phyloP scores from a whole-genome alignment of 1,284 basidiomycete species.

The Lentinus polychrous region DNA sequence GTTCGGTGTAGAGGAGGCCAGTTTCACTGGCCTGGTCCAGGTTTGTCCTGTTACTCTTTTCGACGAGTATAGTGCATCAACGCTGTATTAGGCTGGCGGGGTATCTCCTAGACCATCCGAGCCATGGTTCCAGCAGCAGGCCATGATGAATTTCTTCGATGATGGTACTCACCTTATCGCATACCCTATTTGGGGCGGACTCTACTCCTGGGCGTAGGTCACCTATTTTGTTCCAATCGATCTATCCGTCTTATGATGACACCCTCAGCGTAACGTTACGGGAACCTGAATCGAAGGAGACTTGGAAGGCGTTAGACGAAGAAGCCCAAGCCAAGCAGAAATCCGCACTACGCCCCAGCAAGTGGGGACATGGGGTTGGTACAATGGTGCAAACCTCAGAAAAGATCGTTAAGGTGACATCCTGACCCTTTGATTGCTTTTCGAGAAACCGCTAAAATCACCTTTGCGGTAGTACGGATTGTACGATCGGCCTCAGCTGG shows the following conservation, averaged over 20 bases:
- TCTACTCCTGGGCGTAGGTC: conserved; percentile 36
- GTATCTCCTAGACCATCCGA: conserved; percentile 25
- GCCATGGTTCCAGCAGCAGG: conserved; percentile 5
- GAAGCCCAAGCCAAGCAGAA: conserved; percentile 26
- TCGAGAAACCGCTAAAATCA: background rate
- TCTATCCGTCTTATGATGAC: background rate
- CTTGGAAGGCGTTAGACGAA: conserved; percentile 33
- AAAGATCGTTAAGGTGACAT: conserved; percentile 32
- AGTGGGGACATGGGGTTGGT: conserved; percentile 31
- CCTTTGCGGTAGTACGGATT: conserved; percentile 31
- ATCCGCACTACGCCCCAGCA: conserved; percentile 19
- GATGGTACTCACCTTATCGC: conserved; percentile 32
- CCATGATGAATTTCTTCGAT: conserved; percentile 31
- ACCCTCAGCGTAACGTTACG: conserved; percentile 27
- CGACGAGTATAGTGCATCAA: background rate
- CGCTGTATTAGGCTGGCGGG: conserved; percentile 26
- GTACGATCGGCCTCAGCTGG: conserved; percentile 38
- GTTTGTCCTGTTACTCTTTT: conserved; percentile 16
- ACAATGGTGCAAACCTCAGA: conserved; percentile 29
- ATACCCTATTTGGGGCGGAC: conserved; percentile 29
- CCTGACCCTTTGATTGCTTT: background rate
- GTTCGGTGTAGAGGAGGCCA: conserved; percentile 32
- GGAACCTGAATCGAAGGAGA: conserved; percentile 35
- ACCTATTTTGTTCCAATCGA: background rate
- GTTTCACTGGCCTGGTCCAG: conserved; percentile 36